Conservation (phyloP, 345 rosid species). For the Pistacia integerrima region DNA sequence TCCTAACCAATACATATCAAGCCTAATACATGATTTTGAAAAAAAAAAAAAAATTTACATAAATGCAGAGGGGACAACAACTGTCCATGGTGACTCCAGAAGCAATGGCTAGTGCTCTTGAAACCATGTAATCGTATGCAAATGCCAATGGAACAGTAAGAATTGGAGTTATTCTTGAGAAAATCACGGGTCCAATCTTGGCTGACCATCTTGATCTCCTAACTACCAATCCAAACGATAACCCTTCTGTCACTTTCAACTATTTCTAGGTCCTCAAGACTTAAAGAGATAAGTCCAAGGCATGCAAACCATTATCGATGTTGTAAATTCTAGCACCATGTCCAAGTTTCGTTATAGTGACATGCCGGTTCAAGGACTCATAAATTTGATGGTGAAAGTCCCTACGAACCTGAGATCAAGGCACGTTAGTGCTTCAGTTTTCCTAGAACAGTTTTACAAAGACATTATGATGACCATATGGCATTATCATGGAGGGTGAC, state of each 20-base stretch:
- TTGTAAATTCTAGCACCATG: constrained; percentile 52
- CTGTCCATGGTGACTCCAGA: constrained; percentile 21
- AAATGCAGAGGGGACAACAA: constrained; percentile 28
- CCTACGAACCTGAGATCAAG: constrained; percentile 68
- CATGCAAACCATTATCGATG: constrained; percentile 43
- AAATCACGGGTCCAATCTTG: constrained; percentile 56
- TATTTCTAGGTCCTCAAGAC: constrained; percentile 74
- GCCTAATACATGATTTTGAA: background rate
- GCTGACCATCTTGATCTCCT: constrained; percentile 59
- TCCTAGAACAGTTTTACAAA: constrained; percentile 60
- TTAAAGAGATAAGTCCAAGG: constrained; percentile 56
- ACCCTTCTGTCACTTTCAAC: constrained; percentile 69
- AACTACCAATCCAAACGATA: constrained; percentile 50
- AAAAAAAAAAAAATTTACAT: background rate
- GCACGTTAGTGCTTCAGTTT: constrained; percentile 31
- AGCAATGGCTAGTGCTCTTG: constrained; percentile 37
- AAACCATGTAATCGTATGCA: constrained; percentile 28
- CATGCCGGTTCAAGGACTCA: constrained; percentile 37
- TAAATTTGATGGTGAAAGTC: constrained; percentile 38
- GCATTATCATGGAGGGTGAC: constrained; percentile 84
- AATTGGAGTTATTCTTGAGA: constrained; percentile 57
- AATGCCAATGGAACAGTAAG: constrained; percentile 32
- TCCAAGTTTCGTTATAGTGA: constrained; percentile 48
- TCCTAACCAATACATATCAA: background rate
- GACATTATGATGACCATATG: constrained; percentile 70